Evolutionary conservation across 495 filamentous ascomycete genomes (phyloP), one percentile per base, ranked within the genome.

Genomic region (Tuber brumale): DNA sequence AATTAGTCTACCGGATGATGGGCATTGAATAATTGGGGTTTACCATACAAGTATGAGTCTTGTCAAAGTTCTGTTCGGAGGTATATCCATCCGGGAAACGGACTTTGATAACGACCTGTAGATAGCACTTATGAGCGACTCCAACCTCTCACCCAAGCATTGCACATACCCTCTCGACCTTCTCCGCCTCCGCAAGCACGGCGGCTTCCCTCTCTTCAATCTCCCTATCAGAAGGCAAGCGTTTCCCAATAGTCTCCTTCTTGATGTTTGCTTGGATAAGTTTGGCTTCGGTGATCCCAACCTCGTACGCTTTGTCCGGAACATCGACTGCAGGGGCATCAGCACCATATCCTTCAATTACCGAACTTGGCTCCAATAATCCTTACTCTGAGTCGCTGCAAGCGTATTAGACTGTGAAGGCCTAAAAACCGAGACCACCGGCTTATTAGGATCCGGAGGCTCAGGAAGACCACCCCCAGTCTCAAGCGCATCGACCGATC

Each of bases 271-370:
- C 86, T 84, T 98, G 94, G 79, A 95, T 92, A 18, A 89, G 85
- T 80, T 94, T 91, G 43, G 93, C 92, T 77, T 98, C 93, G 61
- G 91, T 92, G 78, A 97, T 89, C 31, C 92, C 93, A 2, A 94
- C 94, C 39, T 92, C 87, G 83, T 92, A 98, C 78, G 93, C 93
- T 31, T 86, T 87, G 74, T 94, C 92, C 39, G 92, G 81, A 48
- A 83, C 75, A 45, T 81, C 43, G 21, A 83, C 75, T 75, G 23
- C 21, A 88, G 76, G 90, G 16, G 89, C 21, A 86, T 83, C 71
- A 86, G 84, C 74, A 2, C n/a, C 37, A 85, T 43, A 66, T n/a
- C 31, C n/a, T 16, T 16, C 27, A 16, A 31, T 18, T 66, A 66
- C 14, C 6, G 5, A 43, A 31, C 7, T 8, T 19, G 18, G 5